Evolutionary conservation across 176 grass and related monocot genomes (phyloP).

Genomic region (Pontederia crassipes): DNA sequence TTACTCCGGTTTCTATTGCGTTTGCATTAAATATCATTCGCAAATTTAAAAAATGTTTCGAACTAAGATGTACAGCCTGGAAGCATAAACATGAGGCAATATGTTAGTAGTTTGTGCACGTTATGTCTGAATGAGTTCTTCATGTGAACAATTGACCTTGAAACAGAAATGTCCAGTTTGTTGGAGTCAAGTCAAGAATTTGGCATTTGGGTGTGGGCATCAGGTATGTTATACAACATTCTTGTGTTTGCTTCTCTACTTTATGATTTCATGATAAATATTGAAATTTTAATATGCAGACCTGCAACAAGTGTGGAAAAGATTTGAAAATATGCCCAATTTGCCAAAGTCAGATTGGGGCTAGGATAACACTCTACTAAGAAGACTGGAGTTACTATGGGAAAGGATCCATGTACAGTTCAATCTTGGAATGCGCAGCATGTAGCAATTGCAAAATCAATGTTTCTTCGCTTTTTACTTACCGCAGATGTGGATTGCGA

Average conservation of each 20-base stretch:
- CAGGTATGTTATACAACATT: conserved; percentile 36
- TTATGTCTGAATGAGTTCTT: background rate
- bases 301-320: conserved; percentile 50
- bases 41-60: no score
- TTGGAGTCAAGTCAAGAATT: conserved; percentile 49
- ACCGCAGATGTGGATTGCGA: no score
- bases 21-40: no score
- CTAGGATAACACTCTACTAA: conserved; percentile 69
- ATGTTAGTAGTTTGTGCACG: background rate
- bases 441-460: background rate
- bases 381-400: background rate
- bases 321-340: conserved; percentile 54
- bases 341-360: conserved; percentile 52
- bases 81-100: conserved; percentile 4
- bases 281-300: conserved; percentile 24
- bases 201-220: conserved; percentile 80
- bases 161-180: conserved; percentile 65
- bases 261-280: background rate
- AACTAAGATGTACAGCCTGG: no score
- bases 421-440: background rate
- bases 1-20: background rate
- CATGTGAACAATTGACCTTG: background rate
- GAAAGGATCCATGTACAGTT: background rate
- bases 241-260: background rate
- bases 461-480: no score